A percentile compares a stretch with the other conserved stretches of the same genome.
These are phyloP conservation scores for Phytophthora foliorum DNA, from an alignment of 352 stramenopile species.

Conservation along the genomic window DNA sequence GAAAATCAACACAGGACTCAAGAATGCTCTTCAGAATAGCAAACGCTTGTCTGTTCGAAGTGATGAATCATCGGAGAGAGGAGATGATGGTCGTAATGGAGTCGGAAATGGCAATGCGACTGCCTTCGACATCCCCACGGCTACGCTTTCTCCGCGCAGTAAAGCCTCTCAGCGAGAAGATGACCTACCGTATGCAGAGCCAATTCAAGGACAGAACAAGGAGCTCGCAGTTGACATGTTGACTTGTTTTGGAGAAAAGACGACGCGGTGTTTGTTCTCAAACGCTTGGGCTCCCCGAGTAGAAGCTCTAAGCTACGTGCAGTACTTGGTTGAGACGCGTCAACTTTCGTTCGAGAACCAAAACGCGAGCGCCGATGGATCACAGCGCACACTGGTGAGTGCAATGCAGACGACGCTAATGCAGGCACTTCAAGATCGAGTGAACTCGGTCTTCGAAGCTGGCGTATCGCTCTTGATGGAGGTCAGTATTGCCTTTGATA, in stretches of 20 bases:
- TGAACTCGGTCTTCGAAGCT: conserved; percentile 85
- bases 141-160: conserved; percentile 43
- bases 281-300: conserved; percentile 86
- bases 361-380: neutral
- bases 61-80: conserved; percentile 18
- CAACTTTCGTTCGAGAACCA: conserved; percentile 54
- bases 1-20: conserved; percentile 87
- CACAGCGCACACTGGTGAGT: conserved; percentile 30
- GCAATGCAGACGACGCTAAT: conserved; percentile 69
- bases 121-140: conserved; percentile 36
- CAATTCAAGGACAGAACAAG: conserved; percentile 71
- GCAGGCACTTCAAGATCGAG: conserved; percentile 73
- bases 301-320: conserved; percentile 81
- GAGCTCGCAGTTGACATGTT: conserved; percentile 54
- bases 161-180: conserved; percentile 76
- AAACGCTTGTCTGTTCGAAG: conserved; percentile 55
- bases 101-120: conserved; percentile 1
- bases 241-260: conserved; percentile 76
- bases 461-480: conserved; percentile 79
- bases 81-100: too few relatives aligned
- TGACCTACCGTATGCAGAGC: conserved; percentile 83
- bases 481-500: conserved; percentile 69
- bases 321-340: conserved; percentile 70
- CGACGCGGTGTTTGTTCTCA: conserved; percentile 80
- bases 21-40: conserved; percentile 69